Evolutionary conservation across 208 protist genomes (phyloP), one percentile per base, ranked within the genome.

Genomic region (Zelonia costaricensis): DNA sequence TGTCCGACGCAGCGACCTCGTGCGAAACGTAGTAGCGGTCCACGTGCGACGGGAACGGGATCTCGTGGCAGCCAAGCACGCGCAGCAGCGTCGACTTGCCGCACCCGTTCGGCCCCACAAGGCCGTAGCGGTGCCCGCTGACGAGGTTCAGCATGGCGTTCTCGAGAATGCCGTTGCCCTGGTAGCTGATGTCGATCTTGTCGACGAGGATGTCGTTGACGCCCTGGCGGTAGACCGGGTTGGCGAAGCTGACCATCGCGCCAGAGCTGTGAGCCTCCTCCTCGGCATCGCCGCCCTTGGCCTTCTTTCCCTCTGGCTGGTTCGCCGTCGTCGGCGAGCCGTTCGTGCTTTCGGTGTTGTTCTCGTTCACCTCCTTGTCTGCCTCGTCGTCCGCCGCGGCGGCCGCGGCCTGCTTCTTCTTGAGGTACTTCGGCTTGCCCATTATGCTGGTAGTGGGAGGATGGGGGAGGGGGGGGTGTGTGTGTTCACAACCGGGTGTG

Each of bases 21-120:
- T 99, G 97, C 44, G 98, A 97, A 22, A 99, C 91, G 77, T 98
- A 98, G 74, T 98, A 93, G 36, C 98, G 90, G 56, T 98, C 80
- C 1, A 99, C 80, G 78, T 98, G 84, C 20, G 85, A 78, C 0
- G 98, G 97, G 44, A 99, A 97, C 3, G 83, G 86, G 42, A 98
- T 97, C 53, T 91, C 86, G 53, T 89, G 71, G 60, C 36, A 95
- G 23, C 84, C 92, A 10, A 98, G 75, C 25, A 87, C 85, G 13
- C 82, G 74, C 63, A 98, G 78, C 60, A 98, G 74, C 20, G 91
- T 97, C 5, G 95, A 97, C 80, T 98, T 98, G 48, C 95, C 95
- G 54, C 89, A 94, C 8, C 95, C 95, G 67, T 97, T 98, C 5
- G 85, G 75, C 3, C 88, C 95, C 8, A 98, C 86, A 0, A 98